Percentiles rank a stretch among this genome's conserved stretches.
Conservation (phyloP, 2,329 filamentous ascomycete genomes). For the Penicillium brasilianum region DNA sequence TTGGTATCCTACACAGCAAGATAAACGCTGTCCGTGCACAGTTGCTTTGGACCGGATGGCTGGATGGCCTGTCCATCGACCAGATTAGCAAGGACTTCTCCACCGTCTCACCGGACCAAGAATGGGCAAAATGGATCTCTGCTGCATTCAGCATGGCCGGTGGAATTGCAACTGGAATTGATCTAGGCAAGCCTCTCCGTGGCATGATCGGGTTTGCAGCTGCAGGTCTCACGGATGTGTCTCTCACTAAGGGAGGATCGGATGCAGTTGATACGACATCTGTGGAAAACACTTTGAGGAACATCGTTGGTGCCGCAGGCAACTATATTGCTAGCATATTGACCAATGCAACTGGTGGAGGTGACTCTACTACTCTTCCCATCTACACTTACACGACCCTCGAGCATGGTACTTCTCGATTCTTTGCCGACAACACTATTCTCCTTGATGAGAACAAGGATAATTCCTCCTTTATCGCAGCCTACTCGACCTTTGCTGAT, state of each 20-base stretch:
- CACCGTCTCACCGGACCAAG: not conserved
- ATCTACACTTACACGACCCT: not conserved
- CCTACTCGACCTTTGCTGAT: not conserved
- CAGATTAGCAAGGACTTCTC: constrained; percentile 12
- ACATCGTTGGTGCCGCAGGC: constrained; percentile 7
- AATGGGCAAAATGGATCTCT: constrained; percentile 10
- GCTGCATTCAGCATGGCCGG: constrained; percentile 8
- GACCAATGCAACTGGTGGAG: constrained; percentile 6
- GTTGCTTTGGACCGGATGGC: constrained; percentile 8
- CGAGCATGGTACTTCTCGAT: not conserved
- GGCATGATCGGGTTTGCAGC: constrained; percentile 6
- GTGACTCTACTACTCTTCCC: constrained; percentile 1
- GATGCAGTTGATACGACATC: not conserved
- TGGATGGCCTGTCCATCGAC: constrained; percentile 11
- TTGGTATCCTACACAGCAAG: constrained; percentile 4
- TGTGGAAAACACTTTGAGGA: constrained; percentile 4
- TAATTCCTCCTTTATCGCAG: not conserved
- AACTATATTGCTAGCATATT: constrained; percentile 6
- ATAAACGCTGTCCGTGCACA: constrained; percentile 4
- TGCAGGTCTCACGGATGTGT: constrained; percentile 4
- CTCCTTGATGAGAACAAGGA: not conserved
- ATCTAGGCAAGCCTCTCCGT: constrained; percentile 1
- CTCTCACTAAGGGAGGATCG: not conserved
- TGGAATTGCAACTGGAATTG: constrained; percentile 5
- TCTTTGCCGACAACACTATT: not conserved